phyloP scores from a whole-genome alignment of 805 yeast species.

The Pichia nakasei region DNA sequence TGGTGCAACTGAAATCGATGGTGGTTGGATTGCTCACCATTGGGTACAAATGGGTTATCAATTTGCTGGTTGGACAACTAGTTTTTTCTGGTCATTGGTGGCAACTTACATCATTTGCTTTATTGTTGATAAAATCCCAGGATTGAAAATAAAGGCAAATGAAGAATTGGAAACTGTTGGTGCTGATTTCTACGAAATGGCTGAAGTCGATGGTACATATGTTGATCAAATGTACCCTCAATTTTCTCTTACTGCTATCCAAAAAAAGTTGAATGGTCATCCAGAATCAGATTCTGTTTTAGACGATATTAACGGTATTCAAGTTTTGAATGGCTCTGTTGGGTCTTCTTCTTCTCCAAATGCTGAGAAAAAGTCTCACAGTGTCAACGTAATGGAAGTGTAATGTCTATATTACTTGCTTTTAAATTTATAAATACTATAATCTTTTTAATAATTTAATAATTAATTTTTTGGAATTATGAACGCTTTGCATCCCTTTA shows the following conservation, averaged over 20 bases:
- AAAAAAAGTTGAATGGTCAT: constrained; percentile 1
- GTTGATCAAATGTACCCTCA: constrained; percentile 11
- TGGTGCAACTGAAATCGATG: constrained; percentile 34
- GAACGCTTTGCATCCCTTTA: no score
- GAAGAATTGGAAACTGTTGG: constrained; percentile 44
- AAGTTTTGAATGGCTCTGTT: neutral
- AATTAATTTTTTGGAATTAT: no score
- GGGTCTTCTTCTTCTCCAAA: neutral
- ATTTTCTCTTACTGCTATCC: constrained; percentile 11
- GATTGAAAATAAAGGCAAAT: constrained; percentile 35
- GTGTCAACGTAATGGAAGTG: neutral
- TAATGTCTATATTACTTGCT: neutral
- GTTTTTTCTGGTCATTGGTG: constrained; percentile 36
- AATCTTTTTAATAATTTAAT: no score
- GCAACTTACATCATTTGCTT: constrained; percentile 37
- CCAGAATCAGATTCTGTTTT: neutral
- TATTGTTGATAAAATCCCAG: constrained; percentile 43
- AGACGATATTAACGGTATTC: constrained; percentile 1
- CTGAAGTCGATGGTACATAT: constrained; percentile 34
- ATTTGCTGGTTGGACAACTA: constrained; percentile 35
- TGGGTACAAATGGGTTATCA: constrained; percentile 39
- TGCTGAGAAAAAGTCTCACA: neutral
- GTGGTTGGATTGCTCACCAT: constrained; percentile 40
- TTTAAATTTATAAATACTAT: no score
- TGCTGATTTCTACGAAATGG: constrained; percentile 42